These are phyloP conservation scores for Flaveria floridana DNA, from an alignment of 140 eudicot genomes.

Conservation along the genomic window DNA sequence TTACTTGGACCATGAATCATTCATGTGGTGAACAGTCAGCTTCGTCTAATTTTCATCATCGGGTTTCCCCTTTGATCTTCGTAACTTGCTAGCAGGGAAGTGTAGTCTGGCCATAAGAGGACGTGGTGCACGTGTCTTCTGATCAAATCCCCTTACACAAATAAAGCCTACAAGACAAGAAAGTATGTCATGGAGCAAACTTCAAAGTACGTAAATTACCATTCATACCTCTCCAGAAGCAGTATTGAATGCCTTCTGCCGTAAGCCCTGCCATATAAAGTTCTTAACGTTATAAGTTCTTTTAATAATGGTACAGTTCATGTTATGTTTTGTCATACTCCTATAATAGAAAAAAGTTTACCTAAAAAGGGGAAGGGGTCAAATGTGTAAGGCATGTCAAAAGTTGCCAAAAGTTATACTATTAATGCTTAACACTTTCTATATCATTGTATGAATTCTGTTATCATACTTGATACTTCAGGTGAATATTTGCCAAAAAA, in stretches of 20 bases:
- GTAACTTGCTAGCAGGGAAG: constrained; percentile 70
- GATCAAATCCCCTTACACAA: constrained; percentile 86
- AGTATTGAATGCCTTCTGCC: constrained; percentile 81
- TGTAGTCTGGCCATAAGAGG: constrained; percentile 85
- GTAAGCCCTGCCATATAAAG: constrained; percentile 55
- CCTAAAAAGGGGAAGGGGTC: not conserved
- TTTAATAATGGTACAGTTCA: not conserved
- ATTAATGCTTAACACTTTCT: not conserved
- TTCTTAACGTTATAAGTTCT: not conserved
- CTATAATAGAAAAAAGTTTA: not conserved
- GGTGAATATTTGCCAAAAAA: not conserved
- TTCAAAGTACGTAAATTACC: not conserved
- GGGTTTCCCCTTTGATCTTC: constrained; percentile 25
- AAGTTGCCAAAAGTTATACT: not conserved
- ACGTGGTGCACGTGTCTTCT: constrained; percentile 68
- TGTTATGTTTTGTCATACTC: not conserved
- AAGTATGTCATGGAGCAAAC: not conserved
- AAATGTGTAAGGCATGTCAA: not conserved
- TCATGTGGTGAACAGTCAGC: not conserved
- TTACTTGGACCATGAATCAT: not conserved
- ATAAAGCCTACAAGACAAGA: constrained; percentile 58
- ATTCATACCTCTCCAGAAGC: constrained; percentile 97
- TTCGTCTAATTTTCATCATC: not conserved
- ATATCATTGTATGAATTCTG: not conserved
- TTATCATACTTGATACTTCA: not conserved